Base-by-base conservation (phyloP, 2,329 filamentous ascomycete genomes). In the Talaromyces sp. region DNA sequence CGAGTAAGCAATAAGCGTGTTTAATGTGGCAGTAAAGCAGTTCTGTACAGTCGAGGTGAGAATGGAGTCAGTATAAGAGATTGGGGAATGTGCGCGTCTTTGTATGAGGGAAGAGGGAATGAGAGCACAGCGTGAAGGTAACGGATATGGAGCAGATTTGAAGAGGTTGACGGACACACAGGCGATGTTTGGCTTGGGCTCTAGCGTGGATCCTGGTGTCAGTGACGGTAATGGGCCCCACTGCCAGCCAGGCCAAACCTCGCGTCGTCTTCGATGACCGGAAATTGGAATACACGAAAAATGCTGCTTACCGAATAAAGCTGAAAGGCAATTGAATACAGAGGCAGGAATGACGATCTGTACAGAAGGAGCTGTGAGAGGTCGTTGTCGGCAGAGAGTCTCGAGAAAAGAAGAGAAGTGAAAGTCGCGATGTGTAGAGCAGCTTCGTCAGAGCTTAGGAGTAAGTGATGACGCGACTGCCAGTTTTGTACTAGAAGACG, bases 101-200 rank as follows among this genome's bases (percentile, higher is more conserved):
- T 31, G 45, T 64, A 35, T 50, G 59, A 24, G 43, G 24, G 24
- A 43, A 52, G n/a, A 50, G 62, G 41, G 61, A 58, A 57, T 58
- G 59, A 62, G 22, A 31, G 59, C 59, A 56, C 64, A 58, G 60
- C 19, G 60, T 50, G 48, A 31, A 11, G 14, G 48, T n/a, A 59
- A 3, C 11, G 37, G 47, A 50, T 50, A 50, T 50, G 47, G 67
- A 67, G 69, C 67, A 67, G 70, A 70, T 70, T 72, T 67, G 71
- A 70, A 70, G 66, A 69, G 71, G 73, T 69, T 68, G 69, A 65
- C 71, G 72, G 72, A 73, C 22, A 50, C 13, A 50, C 75, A 74
- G 75, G 71, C 67, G 72, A 76, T 78, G 75, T 78, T 78, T 78
- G 76, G 76, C 75, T 74, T 74, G 76, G 54, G 45, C 66, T 71